A percentile compares a stretch with the other conserved stretches of the same genome.
Evolutionary conservation across 768 basidiomycete genomes (phyloP).

Genomic region (Hortiboletus flavorubellus): DNA sequence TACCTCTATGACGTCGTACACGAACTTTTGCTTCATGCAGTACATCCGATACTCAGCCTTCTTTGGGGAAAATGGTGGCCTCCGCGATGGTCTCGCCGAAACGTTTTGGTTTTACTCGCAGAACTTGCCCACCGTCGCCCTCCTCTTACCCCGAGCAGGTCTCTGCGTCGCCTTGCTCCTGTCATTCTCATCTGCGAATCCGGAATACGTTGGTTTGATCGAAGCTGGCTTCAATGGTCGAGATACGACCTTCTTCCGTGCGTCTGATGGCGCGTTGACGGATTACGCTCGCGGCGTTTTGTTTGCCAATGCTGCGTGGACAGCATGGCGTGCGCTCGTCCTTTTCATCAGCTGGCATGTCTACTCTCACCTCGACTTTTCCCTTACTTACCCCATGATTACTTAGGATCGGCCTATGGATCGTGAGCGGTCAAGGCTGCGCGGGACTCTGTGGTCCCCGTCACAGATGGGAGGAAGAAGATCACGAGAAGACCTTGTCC

Average conservation of each 20-base stretch:
- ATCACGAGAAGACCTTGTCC: conserved; percentile 56
- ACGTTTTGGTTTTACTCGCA: conserved; percentile 82
- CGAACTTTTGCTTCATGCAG: conserved; percentile 80
- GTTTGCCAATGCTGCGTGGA: conserved; percentile 78
- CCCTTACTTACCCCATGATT: neutral
- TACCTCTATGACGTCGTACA: conserved; percentile 74
- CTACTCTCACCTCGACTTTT: neutral
- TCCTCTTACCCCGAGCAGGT: conserved; percentile 83
- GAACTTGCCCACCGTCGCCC: conserved; percentile 74
- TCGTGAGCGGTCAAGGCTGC: conserved; percentile 70
- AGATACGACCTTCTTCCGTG: conserved; percentile 74
- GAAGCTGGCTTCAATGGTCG: conserved; percentile 49
- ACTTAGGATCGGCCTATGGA: conserved; percentile 72
- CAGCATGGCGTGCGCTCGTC: conserved; percentile 69
- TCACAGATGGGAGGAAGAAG: conserved; percentile 81
- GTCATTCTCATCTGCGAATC: conserved; percentile 51
- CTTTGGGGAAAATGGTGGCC: conserved; percentile 45
- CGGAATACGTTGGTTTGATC: conserved; percentile 43
- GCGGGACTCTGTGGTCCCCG: conserved; percentile 85
- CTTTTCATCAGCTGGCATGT: conserved; percentile 65
- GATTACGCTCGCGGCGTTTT: conserved; percentile 76
- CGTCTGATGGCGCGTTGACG: conserved; percentile 62
- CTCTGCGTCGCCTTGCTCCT: conserved; percentile 72
- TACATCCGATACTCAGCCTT: conserved; percentile 75
- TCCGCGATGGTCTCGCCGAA: conserved; percentile 70